Evolutionary conservation across 164 flowering plant species (phyloP).

Genomic region (Malania oleifera): DNA sequence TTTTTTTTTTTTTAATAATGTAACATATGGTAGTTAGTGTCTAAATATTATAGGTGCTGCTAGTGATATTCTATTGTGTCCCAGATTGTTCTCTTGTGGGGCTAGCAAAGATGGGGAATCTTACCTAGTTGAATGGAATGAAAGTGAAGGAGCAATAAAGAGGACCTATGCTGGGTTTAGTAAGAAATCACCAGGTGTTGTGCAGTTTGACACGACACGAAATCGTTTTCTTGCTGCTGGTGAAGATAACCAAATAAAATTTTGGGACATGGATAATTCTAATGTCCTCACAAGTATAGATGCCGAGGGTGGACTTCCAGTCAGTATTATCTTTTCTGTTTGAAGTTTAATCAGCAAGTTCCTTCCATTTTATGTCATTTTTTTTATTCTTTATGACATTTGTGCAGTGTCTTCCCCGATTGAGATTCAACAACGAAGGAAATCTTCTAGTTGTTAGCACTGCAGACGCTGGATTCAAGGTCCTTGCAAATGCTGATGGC

Average conservation of each 20-base stretch:
- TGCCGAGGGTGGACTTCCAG: conserved; percentile 91
- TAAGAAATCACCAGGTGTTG: conserved; percentile 72
- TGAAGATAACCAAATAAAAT: conserved; percentile 84
- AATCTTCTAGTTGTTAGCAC: conserved; percentile 81
- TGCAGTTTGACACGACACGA: conserved; percentile 83
- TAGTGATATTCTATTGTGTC: not conserved
- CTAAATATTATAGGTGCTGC: no score
- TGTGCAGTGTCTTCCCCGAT: conserved; percentile 69
- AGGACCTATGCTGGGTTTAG: conserved; percentile 71
- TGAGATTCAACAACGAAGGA: conserved; percentile 93
- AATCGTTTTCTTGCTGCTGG: conserved; percentile 90
- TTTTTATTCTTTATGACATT: conserved; percentile 12
- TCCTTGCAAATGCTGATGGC: conserved; percentile 75
- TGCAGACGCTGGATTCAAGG: conserved; percentile 77
- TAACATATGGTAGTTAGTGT: no score
- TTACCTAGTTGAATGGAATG: conserved; percentile 89
- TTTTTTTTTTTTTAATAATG: no score
- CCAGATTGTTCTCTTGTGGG: conserved; percentile 91
- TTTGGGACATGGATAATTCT: conserved; percentile 86
- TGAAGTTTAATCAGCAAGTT: not conserved
- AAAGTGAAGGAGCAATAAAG: conserved; percentile 90
- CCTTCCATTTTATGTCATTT: no score
- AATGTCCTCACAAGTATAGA: conserved; percentile 58
- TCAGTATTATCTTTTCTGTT: conserved; percentile 25
- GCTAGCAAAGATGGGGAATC: conserved; percentile 95